Base-by-base conservation (phyloP, 768 basidiomycete species). In the Lactarius quietus region DNA sequence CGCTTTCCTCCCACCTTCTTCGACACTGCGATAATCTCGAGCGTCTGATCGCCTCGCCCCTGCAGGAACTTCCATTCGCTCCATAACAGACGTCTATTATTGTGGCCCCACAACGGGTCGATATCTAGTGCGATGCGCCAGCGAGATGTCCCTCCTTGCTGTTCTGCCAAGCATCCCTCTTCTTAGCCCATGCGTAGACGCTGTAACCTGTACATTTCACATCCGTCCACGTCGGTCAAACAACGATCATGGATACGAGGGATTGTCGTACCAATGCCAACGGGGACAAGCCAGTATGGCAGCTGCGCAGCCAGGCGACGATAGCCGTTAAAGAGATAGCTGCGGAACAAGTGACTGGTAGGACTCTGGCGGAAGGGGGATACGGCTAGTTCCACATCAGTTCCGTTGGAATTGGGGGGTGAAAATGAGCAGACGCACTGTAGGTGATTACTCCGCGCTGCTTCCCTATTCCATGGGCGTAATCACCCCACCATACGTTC, bases 401-500 rank as follows among this genome's bases (percentile, higher is more conserved):
- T 33, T 35, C 6, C 12, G 26, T 29, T 28, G 7, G 26, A 17
- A n/a, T n/a, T 41, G 52, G 48, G 53, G 43, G 55, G 45, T 14
- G 12, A 51, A 45, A 51, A 52, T 45, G 14, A 54, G 56, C 3
- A 29, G 29, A 83, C 91, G 76, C 70, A 95, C 93, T 83, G 81
- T 95, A 95, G 71, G 81, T 78, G 56, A 83, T 79, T 62, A 95
- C 81, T 57, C 93, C 92, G 75, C 82, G 90, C 70, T 88, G 86
- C 59, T 52, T 64, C 73, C 86, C 86, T 65, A 80, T 80, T 55
- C 82, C 79, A 63, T 84, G 82, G 70, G 81, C 79, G 62, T 78
- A 78, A 76, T 90, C 86, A 78, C 92, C 93, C 93, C 93, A 95
- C 93, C 93, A 95, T 59, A 87, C 80, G 75, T 82, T 88, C 91